Evolutionary conservation across 2,329 filamentous ascomycete species (phyloP).

Genomic region (Dothideomycetidae sp.): DNA sequence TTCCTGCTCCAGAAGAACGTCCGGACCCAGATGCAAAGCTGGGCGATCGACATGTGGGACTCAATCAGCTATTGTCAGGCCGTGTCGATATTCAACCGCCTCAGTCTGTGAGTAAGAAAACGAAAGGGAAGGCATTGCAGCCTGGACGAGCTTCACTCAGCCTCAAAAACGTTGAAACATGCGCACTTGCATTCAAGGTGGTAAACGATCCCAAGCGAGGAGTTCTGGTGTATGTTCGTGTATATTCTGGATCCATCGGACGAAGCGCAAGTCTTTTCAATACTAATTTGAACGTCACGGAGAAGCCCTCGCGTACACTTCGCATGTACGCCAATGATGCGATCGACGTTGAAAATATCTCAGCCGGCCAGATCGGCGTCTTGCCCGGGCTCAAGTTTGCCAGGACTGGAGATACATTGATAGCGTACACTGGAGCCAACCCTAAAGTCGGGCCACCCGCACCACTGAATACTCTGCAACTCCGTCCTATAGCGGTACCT

Average conservation of each 20-base stretch:
- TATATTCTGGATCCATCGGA: conserved; percentile 71
- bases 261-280: conserved; percentile 71
- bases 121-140: conserved; percentile 11
- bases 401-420: conserved; percentile 84
- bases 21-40: conserved; percentile 66
- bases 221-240: conserved; percentile 78
- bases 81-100: conserved; percentile 16
- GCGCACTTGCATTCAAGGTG: conserved; percentile 77
- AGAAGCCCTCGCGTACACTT: conserved; percentile 65
- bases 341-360: conserved; percentile 66
- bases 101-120: conserved; percentile 9
- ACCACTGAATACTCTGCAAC: conserved; percentile 58
- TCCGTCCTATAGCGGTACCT: conserved; percentile 77
- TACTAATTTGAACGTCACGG: conserved; percentile 64
- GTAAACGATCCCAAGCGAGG: conserved; percentile 76
- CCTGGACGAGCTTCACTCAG: conserved; percentile 18
- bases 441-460: conserved; percentile 50
- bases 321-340: conserved; percentile 85
- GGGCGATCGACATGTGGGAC: conserved; percentile 39
- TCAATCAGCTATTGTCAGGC: conserved; percentile 33
- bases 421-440: conserved; percentile 53
- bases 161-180: conserved; percentile 51
- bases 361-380: conserved; percentile 84
- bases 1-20: conserved; percentile 69
- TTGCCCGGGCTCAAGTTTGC: conserved; percentile 79